These are phyloP conservation scores for Botryotinia convoluta DNA, from an alignment of 2,329 filamentous ascomycete species.

Conservation along the genomic window DNA sequence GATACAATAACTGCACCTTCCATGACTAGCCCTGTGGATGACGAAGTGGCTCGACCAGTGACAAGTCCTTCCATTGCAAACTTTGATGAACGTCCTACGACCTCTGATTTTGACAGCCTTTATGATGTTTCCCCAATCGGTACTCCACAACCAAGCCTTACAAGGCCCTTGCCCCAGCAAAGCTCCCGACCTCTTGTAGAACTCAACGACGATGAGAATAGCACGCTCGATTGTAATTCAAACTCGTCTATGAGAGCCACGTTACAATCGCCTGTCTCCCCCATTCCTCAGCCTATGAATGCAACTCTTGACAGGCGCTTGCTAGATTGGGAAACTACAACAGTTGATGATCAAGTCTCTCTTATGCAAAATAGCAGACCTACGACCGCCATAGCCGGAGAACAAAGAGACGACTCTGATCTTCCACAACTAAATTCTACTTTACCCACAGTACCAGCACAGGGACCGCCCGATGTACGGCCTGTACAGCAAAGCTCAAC, in stretches of 20 bases:
- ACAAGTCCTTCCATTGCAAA: slow-evolving; percentile 36
- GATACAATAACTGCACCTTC: slow-evolving; percentile 39
- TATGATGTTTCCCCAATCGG: slow-evolving; percentile 39
- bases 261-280: slow-evolving; percentile 29
- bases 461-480: background rate
- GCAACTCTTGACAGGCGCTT: slow-evolving; percentile 22
- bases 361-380: slow-evolving; percentile 18
- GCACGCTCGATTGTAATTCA: slow-evolving; percentile 15
- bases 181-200: slow-evolving; percentile 33
- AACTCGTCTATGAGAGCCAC: slow-evolving; percentile 28
- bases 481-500: slow-evolving; percentile 17
- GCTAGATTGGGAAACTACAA: slow-evolving; percentile 25
- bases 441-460: background rate
- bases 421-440: background rate
- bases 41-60: slow-evolving; percentile 35
- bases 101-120: slow-evolving; percentile 34
- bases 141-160: slow-evolving; percentile 31
- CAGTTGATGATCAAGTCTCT: slow-evolving; percentile 16
- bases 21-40: slow-evolving; percentile 28
- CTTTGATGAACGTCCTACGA: slow-evolving; percentile 5
- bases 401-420: background rate
- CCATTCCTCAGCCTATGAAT: slow-evolving; percentile 29
- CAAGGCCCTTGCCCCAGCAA: slow-evolving; percentile 21
- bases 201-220: slow-evolving; percentile 17
- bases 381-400: slow-evolving; percentile 1